Evolutionary conservation across 345 rosid genomes (phyloP), one percentile per base, ranked within the genome.

Genomic region (Capsella bursapastoris): DNA sequence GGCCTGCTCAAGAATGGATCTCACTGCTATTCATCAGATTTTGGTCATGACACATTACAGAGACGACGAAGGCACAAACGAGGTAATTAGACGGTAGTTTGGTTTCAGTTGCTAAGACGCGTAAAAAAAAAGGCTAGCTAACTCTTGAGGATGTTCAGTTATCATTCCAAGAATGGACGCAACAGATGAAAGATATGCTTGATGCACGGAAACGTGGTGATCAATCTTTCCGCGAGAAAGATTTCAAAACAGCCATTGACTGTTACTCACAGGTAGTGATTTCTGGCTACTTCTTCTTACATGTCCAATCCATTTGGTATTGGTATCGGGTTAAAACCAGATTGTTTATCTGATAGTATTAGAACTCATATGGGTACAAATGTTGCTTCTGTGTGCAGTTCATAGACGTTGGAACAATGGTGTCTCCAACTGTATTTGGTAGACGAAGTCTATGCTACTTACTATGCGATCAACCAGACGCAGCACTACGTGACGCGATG

Each of bases 121-220:
- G 5, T 43, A 14, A 7, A 1, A 63, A 63, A 56, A 9, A 5
- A 31, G n/a, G 16, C 31, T 8, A 16, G 22, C 35, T 29, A 57
- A 48, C 44, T 60, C 28, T 62, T 51, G 52, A 4, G 27, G 66
- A 28, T 55, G 2, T 31, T 73, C 82, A 92, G 99, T 81, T 92
- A 77, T 92, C 98, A 77, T 92, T 92, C 81, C 92, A 90, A 88
- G 99, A 96, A 75, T 92, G 97, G 98, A 92, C 98, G 2, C 99
- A 92, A 66, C 99, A 89, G 74, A 96, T 96, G 93, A 86, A 91
- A 79, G 99, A 96, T 57, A 87, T 87, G 96, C 84, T 92, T 57
- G 98, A 96, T 56, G 90, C 95, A 18, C 86, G 97, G 66, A 92
- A 92, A 84, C 92, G 89, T 2, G 98, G 99, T 49, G 99, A 96